Conservation (phyloP, 441 rosid genomes). For the Populus tomentosa region DNA sequence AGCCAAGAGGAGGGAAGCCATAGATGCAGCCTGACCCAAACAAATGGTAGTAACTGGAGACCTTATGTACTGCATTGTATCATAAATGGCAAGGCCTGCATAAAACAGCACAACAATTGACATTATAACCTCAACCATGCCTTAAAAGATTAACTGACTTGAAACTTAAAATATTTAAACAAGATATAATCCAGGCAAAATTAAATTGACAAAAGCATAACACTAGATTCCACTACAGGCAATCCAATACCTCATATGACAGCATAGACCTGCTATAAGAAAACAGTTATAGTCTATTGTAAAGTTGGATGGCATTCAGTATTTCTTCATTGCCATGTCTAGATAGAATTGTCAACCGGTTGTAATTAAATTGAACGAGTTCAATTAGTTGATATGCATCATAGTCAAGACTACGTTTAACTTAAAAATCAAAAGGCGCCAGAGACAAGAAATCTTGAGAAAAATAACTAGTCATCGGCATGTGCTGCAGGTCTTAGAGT, state of each 20-base stretch:
- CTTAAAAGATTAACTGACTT: background rate
- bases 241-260: background rate
- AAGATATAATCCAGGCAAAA: background rate
- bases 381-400: background rate
- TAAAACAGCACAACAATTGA: slow-evolving; percentile 4
- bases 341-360: background rate
- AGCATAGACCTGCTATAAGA: background rate
- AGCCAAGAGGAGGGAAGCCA: slow-evolving; percentile 94
- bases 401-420: background rate
- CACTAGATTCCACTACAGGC: background rate
- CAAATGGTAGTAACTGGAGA: slow-evolving; percentile 91
- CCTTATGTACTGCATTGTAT: slow-evolving; percentile 92
- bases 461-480: no score
- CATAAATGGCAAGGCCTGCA: slow-evolving; percentile 92
- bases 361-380: background rate
- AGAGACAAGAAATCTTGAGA: background rate
- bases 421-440: background rate
- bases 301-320: background rate
- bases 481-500: no score
- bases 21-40: slow-evolving; percentile 96
- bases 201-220: background rate
- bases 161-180: background rate
- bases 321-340: background rate
- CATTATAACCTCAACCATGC: background rate
- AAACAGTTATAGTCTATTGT: background rate